These are phyloP conservation scores for Nothophytophthora sp. DNA, from an alignment of 352 stramenopile genomes.

Conservation along the genomic window DNA sequence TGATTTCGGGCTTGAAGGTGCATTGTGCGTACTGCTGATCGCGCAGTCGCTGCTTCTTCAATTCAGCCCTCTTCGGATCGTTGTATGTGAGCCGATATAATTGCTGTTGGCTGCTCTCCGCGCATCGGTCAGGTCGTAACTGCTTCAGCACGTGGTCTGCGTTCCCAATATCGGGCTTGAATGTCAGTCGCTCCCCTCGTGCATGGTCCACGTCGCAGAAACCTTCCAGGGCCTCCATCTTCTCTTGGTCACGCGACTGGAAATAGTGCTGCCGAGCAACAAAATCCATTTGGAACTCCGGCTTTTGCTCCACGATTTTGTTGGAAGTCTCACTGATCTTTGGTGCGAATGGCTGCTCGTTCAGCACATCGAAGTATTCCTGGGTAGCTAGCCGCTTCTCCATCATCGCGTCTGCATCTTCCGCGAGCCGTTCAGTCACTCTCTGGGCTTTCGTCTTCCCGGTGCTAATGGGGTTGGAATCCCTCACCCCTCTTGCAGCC, in stretches of 20 bases:
- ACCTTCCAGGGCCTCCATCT: conserved; percentile 56
- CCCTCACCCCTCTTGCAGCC: conserved; percentile 22
- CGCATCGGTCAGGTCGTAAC: conserved; percentile 58
- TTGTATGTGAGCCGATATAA: conserved; percentile 75
- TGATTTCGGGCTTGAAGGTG: conserved; percentile 80
- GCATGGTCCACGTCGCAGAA: conserved; percentile 34
- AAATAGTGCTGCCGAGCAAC: conserved; percentile 71
- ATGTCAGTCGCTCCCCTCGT: conserved; percentile 43
- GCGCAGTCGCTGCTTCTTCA: conserved; percentile 60
- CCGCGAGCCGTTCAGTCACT: conserved; percentile 57
- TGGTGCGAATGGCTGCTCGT: conserved; percentile 59
- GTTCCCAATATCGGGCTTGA: conserved; percentile 82
- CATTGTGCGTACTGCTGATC: conserved; percentile 62
- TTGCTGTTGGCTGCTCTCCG: conserved; percentile 54
- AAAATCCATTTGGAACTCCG: conserved; percentile 83
- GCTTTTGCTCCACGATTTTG: conserved; percentile 53
- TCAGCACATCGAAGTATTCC: conserved; percentile 69
- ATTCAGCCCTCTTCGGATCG: conserved; percentile 52
- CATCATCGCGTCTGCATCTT: conserved; percentile 44
- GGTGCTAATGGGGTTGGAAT: not conserved
- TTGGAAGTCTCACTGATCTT: conserved; percentile 59
- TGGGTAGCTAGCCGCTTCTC: conserved; percentile 62
- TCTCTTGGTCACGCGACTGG: conserved; percentile 61
- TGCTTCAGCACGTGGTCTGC: conserved; percentile 65
- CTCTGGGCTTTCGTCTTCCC: conserved; percentile 10